Base-by-base conservation (phyloP, 2,329 filamentous ascomycete species). In the Aspergillus fischeri region DNA sequence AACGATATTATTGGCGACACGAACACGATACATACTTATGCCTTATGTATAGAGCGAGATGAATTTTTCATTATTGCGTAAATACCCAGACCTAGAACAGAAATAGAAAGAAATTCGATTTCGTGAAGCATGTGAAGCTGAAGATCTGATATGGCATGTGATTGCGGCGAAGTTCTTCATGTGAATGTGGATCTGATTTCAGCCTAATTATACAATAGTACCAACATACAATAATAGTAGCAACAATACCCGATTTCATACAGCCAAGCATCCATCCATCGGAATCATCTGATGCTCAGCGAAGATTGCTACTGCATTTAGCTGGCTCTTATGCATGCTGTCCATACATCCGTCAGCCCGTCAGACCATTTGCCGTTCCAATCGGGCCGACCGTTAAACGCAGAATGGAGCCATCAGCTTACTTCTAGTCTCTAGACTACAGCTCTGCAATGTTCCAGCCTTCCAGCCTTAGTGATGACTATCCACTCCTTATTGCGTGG, bases 181-280 rank as follows among this genome's bases (percentile, higher is more conserved):
- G 54, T 56, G 54, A 56, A 28, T 49, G 54, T 56, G 54, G 54
- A 32, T 20, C 50, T 54, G 45, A 54, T 47, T 42, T 38, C 52
- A 49, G 52, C n/a, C 41, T 44, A 44, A 44, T 38, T 35, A 4
- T 14, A 32, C 29, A 32, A 32, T 32, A 32, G 29, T 32, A 32
- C 4, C 29, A 32, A 32, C 11, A 4, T 29, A 11, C 28, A 29
- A 29, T 35, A 38, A 38, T 38, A 38, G 14, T 38, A 38, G 14
- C 32, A 38, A 17, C 32, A 14, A 38, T 38, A 38, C 14, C 32
- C 6, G 14, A 6, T n/a, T 17, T 38, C 32, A 17, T 38, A 38
- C 32, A 17, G 32, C 14, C 14, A 38, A 38, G 14, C 32, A 38
- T 38, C 5, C 32, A n/a, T 17, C 2, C 6, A 17, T 17, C 32